Evolutionary conservation across 1,139 yeast genomes (phyloP).

Genomic region (Hyphopichia wangnamkhiaoensis): DNA sequence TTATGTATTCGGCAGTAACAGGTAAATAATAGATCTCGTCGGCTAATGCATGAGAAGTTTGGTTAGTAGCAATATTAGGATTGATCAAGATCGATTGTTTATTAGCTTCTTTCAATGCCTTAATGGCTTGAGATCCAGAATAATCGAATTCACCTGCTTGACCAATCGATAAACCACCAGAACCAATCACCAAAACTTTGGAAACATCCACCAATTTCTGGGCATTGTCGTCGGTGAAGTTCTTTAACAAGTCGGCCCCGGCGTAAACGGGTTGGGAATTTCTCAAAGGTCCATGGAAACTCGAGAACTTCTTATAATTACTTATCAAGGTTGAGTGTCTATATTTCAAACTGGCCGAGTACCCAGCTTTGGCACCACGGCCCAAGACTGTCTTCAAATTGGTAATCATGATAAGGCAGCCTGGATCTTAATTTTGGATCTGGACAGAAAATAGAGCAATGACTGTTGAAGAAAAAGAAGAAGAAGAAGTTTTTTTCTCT

Average conservation of each 20-base stretch:
- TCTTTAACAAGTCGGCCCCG: conserved; percentile 42
- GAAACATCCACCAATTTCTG: conserved; percentile 84
- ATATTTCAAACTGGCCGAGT: neutral
- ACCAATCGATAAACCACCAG: conserved; percentile 98
- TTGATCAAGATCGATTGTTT: conserved; percentile 92
- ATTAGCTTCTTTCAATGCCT: conserved; percentile 96
- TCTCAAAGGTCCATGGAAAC: conserved; percentile 1
- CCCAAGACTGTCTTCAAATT: conserved; percentile 1
- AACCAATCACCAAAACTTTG: conserved; percentile 90
- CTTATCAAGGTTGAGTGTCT: neutral
- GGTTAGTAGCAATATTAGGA: conserved; percentile 98
- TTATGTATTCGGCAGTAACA: conserved; percentile 92
- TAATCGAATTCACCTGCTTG: conserved; percentile 99
- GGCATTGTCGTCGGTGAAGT: conserved; percentile 35
- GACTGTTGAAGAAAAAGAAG: neutral
- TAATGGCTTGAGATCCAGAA: conserved; percentile 93
- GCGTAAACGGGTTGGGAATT: conserved; percentile 5
- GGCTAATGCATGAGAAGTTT: conserved; percentile 96
- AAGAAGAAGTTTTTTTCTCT: neutral
- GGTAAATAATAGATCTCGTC: conserved; percentile 97
- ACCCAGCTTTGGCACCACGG: conserved; percentile 1
- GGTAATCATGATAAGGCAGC: neutral
- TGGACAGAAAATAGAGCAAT: neutral
- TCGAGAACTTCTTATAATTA: conserved; percentile 1
- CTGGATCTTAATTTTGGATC: neutral